phyloP scores from a whole-genome alignment of 352 stramenopile genomes.

The Phytophthora chlamydospora region DNA sequence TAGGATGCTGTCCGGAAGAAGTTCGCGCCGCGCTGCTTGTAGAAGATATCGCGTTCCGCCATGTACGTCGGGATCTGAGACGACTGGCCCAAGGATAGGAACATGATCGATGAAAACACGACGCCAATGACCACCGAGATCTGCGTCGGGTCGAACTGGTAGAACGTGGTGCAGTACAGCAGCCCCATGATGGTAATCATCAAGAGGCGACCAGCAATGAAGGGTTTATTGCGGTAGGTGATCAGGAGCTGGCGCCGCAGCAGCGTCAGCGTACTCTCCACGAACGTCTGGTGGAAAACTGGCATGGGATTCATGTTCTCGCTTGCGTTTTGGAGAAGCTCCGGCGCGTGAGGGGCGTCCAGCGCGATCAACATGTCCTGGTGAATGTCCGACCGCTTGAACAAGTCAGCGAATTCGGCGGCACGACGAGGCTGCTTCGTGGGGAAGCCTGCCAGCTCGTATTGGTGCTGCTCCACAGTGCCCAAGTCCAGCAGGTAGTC shows the following conservation, averaged over 20 bases:
- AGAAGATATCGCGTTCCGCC: too few relatives aligned
- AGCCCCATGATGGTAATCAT: constrained; percentile 34
- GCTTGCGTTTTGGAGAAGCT: constrained; percentile 15
- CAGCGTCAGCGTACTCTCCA: constrained; percentile 60
- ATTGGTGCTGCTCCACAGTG: constrained; percentile 35
- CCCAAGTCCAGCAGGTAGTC: constrained; percentile 38
- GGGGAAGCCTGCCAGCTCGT: constrained; percentile 15
- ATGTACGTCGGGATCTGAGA: constrained; percentile 33
- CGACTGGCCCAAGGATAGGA: constrained; percentile 39
- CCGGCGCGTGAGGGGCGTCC: constrained; percentile 19
- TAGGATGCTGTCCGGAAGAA: too few relatives aligned
- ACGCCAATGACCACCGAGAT: constrained; percentile 50
- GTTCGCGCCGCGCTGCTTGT: too few relatives aligned
- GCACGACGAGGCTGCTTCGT: constrained; percentile 22
- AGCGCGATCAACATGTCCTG: constrained; percentile 36
- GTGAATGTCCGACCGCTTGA: constrained; percentile 42
- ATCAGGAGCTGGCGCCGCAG: constrained; percentile 50
- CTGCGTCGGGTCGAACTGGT: constrained; percentile 22
- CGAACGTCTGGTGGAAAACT: constrained; percentile 62
- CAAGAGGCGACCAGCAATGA: constrained; percentile 25
- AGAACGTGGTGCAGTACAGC: constrained; percentile 33
- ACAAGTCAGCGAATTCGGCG: constrained; percentile 28
- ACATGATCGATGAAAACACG: constrained; percentile 73
- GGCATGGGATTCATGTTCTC: constrained; percentile 26
- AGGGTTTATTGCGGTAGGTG: constrained; percentile 34